Percentiles rank a stretch among this genome's conserved stretches.
phyloP scores from a whole-genome alignment of 2,329 filamentous ascomycete genomes.

The Xylaria multiplex region DNA sequence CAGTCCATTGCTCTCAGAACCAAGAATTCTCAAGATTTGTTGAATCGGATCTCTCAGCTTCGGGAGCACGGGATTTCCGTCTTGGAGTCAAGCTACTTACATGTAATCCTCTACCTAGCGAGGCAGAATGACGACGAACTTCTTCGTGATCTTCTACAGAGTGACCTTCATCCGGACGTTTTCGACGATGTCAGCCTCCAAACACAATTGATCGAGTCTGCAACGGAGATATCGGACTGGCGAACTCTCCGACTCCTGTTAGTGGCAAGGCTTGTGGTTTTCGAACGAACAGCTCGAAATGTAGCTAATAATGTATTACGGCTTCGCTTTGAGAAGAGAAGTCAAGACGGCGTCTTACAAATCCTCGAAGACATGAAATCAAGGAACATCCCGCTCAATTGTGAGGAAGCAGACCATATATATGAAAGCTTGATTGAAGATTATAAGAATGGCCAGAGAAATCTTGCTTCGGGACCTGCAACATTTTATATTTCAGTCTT shows the following conservation, averaged over 20 bases:
- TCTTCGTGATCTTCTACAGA: constrained; percentile 58
- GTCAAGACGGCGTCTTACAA: constrained; percentile 45
- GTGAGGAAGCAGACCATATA: constrained; percentile 46
- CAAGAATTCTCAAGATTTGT: constrained; percentile 64
- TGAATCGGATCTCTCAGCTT: constrained; percentile 68
- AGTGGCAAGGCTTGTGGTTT: constrained; percentile 53
- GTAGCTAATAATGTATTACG: constrained; percentile 51
- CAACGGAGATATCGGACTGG: constrained; percentile 53
- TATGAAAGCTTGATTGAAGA: constrained; percentile 45
- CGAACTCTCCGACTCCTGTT: constrained; percentile 57
- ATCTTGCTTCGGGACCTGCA: constrained; percentile 38
- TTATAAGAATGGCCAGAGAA: constrained; percentile 32
- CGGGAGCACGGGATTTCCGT: constrained; percentile 70
- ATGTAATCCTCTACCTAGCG: constrained; percentile 72
- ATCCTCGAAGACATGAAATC: constrained; percentile 54
- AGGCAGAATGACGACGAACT: constrained; percentile 62
- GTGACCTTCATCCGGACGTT: constrained; percentile 65
- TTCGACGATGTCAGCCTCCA: constrained; percentile 60
- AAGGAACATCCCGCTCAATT: constrained; percentile 49
- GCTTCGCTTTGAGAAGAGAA: constrained; percentile 44
- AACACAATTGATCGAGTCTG: constrained; percentile 51
- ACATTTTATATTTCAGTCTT: constrained; percentile 50
- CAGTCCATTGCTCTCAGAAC: constrained; percentile 80
- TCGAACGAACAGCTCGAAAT: constrained; percentile 45
- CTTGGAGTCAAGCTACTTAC: constrained; percentile 70